Evolutionary conservation across 2,329 filamentous ascomycete genomes (phyloP).

Genomic region (Proliferodiscus dingleyae): DNA sequence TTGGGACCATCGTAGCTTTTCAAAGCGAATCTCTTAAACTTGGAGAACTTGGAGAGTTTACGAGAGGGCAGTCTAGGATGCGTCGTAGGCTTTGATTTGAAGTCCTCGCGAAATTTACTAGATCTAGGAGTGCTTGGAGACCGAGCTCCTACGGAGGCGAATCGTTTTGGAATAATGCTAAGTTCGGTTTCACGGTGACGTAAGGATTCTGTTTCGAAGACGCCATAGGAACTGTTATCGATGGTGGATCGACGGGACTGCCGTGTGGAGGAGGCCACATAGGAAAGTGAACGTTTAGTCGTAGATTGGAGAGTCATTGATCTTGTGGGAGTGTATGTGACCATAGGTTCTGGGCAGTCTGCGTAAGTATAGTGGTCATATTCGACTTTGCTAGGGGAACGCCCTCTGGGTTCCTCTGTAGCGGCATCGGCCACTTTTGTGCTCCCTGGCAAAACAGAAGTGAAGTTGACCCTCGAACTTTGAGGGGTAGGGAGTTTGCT

Average conservation of each 20-base stretch:
- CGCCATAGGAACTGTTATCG: conserved; percentile 24
- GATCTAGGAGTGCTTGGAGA: conserved; percentile 23
- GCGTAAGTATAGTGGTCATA: too few relatives aligned
- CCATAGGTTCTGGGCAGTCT: background rate
- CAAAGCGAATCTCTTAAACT: conserved; percentile 1
- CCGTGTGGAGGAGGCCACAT: conserved; percentile 11
- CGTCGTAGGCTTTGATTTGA: conserved; percentile 13
- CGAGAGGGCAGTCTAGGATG: conserved; percentile 2
- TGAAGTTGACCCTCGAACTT: conserved; percentile 20
- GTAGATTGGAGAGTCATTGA: conserved; percentile 7
- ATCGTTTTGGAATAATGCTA: conserved; percentile 20
- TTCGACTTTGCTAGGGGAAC: too few relatives aligned
- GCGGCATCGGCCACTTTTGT: conserved; percentile 2
- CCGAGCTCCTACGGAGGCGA: conserved; percentile 18
- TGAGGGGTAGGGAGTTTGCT: conserved; percentile 22
- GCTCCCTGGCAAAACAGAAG: conserved; percentile 9
- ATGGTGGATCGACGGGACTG: conserved; percentile 11
- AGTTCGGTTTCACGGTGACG: conserved; percentile 26
- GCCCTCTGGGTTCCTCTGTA: too few relatives aligned
- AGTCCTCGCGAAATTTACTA: conserved; percentile 30
- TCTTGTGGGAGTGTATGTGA: background rate
- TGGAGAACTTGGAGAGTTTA: conserved; percentile 18
- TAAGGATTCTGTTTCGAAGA: conserved; percentile 27
- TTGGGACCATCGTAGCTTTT: conserved; percentile 21
- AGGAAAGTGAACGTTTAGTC: conserved; percentile 14